phyloP scores from a whole-genome alignment of 352 stramenopile species.

The Phytophthora parvispora region DNA sequence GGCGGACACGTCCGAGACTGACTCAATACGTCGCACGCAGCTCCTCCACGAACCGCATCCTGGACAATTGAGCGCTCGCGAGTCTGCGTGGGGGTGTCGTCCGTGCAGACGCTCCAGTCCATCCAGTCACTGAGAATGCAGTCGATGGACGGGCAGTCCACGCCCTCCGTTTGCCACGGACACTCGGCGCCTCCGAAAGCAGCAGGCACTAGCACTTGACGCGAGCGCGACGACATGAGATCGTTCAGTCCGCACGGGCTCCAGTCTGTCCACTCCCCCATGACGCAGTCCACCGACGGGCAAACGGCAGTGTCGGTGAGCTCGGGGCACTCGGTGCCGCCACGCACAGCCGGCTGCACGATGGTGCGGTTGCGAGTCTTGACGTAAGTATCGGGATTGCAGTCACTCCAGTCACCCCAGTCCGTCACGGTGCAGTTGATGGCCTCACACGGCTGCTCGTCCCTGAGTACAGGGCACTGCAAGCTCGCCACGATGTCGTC shows the following conservation, averaged over 20 bases:
- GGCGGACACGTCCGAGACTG: conserved; percentile 50
- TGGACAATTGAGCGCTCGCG: conserved; percentile 51
- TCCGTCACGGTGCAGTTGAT: conserved; percentile 65
- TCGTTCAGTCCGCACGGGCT: conserved; percentile 39
- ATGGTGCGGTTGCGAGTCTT: conserved; percentile 51
- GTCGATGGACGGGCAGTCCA: conserved; percentile 57
- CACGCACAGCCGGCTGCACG: conserved; percentile 42
- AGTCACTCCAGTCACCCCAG: conserved; percentile 61
- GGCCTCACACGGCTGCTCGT: conserved; percentile 51
- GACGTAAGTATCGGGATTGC: conserved; percentile 45
- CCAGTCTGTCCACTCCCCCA: conserved; percentile 54
- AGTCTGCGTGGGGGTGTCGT: conserved; percentile 51
- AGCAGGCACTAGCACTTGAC: conserved; percentile 25
- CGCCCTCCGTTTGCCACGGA: conserved; percentile 30
- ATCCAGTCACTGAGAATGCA: conserved; percentile 51
- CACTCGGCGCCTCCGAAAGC: conserved; percentile 44
- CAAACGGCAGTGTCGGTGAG: conserved; percentile 50
- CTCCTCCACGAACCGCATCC: conserved; percentile 44
- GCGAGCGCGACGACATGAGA: conserved; percentile 34
- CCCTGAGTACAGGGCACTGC: conserved; percentile 47
- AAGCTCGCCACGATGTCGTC: conserved; percentile 21
- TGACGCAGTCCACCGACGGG: conserved; percentile 40
- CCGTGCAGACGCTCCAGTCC: conserved; percentile 57
- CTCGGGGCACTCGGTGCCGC: conserved; percentile 50
- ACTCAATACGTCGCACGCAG: conserved; percentile 29